phyloP scores from a whole-genome alignment of 2,329 filamentous ascomycete genomes.

The Penicillium glabrum region DNA sequence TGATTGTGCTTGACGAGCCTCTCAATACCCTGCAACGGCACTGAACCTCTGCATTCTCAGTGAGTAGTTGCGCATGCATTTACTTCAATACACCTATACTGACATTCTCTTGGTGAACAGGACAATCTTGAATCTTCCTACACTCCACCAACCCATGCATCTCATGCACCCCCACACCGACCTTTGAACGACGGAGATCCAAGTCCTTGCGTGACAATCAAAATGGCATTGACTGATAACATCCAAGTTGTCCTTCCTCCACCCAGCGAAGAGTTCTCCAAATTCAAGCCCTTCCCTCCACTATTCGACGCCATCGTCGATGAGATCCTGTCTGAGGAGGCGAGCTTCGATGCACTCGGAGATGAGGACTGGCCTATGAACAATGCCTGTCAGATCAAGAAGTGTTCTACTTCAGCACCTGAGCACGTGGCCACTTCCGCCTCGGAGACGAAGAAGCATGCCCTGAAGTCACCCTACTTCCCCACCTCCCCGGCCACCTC shows the following conservation, averaged over 20 bases:
- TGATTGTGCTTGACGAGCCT: not conserved
- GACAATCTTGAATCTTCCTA: not conserved
- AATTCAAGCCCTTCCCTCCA: conserved; percentile 24
- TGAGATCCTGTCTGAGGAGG: conserved; percentile 26
- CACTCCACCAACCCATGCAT: not conserved
- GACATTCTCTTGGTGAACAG: not conserved
- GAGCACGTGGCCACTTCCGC: not conserved
- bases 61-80: not conserved
- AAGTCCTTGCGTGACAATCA: not conserved
- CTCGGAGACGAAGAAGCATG: not conserved
- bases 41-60: not conserved
- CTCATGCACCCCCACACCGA: not conserved
- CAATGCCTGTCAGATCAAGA: not conserved
- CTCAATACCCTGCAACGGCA: not conserved
- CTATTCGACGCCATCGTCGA: conserved; percentile 19
- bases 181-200: not conserved
- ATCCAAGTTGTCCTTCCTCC: conserved; percentile 20
- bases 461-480: not conserved
- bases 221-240: not conserved
- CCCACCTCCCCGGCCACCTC: not conserved
- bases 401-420: not conserved
- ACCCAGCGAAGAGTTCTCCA: conserved; percentile 17
- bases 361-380: conserved; percentile 4
- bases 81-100: not conserved
- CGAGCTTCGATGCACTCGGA: conserved; percentile 14